Conservation (phyloP, 352 stramenopile genomes). For the Globisporangium mamillatum region DNA sequence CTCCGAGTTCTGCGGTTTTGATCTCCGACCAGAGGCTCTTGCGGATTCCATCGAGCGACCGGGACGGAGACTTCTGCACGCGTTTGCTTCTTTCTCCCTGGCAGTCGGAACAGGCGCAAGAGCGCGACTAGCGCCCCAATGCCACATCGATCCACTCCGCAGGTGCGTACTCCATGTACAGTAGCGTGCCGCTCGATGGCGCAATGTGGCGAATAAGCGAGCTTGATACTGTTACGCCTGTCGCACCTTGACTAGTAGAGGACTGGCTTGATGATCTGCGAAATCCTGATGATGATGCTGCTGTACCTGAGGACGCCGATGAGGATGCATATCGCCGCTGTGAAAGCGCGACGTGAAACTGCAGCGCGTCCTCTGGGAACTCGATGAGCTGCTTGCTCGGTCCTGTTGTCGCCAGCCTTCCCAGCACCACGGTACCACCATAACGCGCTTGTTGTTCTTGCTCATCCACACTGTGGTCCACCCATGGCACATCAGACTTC, state of each 20-base stretch:
- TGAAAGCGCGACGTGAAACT: slow-evolving; percentile 40
- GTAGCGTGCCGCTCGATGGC: slow-evolving; percentile 24
- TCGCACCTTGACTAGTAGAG: slow-evolving; percentile 9
- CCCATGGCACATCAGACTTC: too few species aligned
- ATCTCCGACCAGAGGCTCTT: slow-evolving; percentile 56
- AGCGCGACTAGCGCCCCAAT: slow-evolving; percentile 55
- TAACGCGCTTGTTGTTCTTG: too few species aligned
- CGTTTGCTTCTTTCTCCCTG: slow-evolving; percentile 20
- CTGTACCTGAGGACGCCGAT: background rate
- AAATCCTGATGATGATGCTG: background rate
- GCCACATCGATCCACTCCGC: slow-evolving; percentile 64
- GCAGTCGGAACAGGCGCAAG: slow-evolving; percentile 60
- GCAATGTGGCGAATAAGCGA: slow-evolving; percentile 17
- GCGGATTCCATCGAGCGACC: slow-evolving; percentile 44
- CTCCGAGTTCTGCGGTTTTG: slow-evolving; percentile 16
- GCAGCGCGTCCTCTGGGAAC: slow-evolving; percentile 30
- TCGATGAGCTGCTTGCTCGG: slow-evolving; percentile 29
- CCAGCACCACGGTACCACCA: slow-evolving; percentile 3
- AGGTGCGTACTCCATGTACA: slow-evolving; percentile 68
- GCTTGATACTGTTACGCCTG: slow-evolving; percentile 11
- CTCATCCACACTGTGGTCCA: too few species aligned
- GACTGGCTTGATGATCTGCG: slow-evolving; percentile 12
- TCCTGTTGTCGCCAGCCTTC: slow-evolving; percentile 23
- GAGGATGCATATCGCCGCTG: slow-evolving; percentile 26
- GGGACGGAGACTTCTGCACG: slow-evolving; percentile 43